These are phyloP conservation scores for Hypoxylon fuscum DNA, from an alignment of 495 filamentous ascomycete genomes.

Conservation along the genomic window DNA sequence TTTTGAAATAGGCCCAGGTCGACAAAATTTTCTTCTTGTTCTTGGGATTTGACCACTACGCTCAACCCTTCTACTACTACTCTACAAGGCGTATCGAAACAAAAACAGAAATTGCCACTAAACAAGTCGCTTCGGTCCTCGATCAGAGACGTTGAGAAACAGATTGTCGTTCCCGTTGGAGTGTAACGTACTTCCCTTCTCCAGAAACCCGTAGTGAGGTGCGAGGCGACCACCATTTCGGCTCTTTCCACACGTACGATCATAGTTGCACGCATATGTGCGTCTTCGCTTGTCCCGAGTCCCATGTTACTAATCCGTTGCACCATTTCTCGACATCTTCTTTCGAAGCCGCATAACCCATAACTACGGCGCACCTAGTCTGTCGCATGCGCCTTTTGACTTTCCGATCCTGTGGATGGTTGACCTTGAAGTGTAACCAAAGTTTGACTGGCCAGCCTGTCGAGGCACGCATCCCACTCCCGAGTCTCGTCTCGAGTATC, in stretches of 20 bases:
- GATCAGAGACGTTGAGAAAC: slow-evolving; percentile 32
- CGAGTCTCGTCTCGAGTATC: slow-evolving; percentile 34
- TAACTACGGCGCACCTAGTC: slow-evolving; percentile 26
- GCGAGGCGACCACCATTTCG: slow-evolving; percentile 26
- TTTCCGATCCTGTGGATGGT: slow-evolving; percentile 32
- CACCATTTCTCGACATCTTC: slow-evolving; percentile 31
- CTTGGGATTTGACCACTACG: slow-evolving; percentile 12
- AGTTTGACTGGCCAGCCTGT: slow-evolving; percentile 38
- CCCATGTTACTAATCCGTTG: slow-evolving; percentile 40
- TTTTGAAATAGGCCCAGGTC: slow-evolving; percentile 12
- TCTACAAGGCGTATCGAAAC: slow-evolving; percentile 12
- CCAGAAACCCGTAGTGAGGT: slow-evolving; percentile 23
- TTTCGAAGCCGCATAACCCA: slow-evolving; percentile 35
- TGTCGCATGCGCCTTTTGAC: slow-evolving; percentile 29
- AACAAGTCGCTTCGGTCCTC: slow-evolving; percentile 5
- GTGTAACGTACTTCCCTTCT: slow-evolving; percentile 38
- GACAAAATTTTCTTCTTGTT: slow-evolving; percentile 7
- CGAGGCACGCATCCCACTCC: slow-evolving; percentile 27
- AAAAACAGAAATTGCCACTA: slow-evolving; percentile 5
- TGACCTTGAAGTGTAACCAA: slow-evolving; percentile 30
- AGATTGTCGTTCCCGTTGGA: slow-evolving; percentile 30
- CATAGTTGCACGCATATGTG: slow-evolving; percentile 34
- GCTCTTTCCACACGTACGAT: slow-evolving; percentile 28
- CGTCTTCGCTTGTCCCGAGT: slow-evolving; percentile 36
- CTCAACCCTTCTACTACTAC: slow-evolving; percentile 4